phyloP scores from a whole-genome alignment of 345 rosid genomes.

The Brassica juncea region DNA sequence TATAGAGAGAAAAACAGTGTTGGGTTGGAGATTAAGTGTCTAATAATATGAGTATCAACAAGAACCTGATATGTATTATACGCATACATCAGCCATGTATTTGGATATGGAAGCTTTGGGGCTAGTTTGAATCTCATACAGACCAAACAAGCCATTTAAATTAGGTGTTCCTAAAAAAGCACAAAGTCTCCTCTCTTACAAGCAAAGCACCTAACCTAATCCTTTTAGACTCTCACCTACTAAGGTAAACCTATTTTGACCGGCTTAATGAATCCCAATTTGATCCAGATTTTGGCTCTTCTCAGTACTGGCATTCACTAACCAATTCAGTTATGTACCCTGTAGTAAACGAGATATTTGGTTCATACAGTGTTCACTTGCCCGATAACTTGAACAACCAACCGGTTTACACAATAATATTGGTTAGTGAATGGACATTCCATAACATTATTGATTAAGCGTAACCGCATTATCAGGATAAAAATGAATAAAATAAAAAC shows the following conservation, averaged over 20 bases:
- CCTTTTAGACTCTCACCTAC: not conserved
- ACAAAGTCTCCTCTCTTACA: slow-evolving; percentile 31
- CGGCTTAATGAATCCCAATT: not conserved
- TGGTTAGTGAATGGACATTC: slow-evolving; percentile 14
- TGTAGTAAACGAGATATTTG: not conserved
- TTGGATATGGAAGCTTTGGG: slow-evolving; percentile 22
- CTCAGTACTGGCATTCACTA: not conserved
- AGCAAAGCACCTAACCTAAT: slow-evolving; percentile 31
- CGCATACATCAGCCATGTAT: not conserved
- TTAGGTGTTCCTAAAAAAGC: slow-evolving; percentile 27
- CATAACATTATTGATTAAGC: not conserved
- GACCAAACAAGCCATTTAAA: slow-evolving; percentile 22
- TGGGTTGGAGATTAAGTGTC: no score
- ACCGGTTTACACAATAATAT: slow-evolving; percentile 4
- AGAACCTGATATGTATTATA: not conserved
- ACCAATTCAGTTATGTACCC: not conserved
- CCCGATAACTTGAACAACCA: not conserved
- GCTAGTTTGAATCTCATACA: not conserved
- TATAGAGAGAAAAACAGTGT: no score
- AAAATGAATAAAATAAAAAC: not conserved
- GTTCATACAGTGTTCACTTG: not conserved
- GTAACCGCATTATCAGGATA: not conserved
- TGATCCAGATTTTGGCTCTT: not conserved
- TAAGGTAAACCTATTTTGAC: not conserved
- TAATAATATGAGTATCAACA: not conserved